Evolutionary conservation across 352 stramenopile genomes (phyloP).

Genomic region (Globisporangium nodosum): DNA sequence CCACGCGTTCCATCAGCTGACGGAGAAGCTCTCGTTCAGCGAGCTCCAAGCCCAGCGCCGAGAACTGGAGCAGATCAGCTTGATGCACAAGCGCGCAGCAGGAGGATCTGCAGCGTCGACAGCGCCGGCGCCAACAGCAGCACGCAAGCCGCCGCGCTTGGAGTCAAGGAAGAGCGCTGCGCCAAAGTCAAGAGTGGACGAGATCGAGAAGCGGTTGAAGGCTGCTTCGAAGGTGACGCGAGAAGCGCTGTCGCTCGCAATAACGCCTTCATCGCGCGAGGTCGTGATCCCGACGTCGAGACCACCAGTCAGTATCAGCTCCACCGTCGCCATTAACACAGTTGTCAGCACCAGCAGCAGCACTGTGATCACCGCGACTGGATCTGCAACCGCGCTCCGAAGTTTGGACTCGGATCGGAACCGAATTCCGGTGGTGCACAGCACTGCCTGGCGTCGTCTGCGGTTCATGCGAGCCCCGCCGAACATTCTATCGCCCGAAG

Average conservation of each 20-base stretch:
- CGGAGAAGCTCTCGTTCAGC: conserved; percentile 15
- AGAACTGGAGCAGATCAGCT: conserved; percentile 10
- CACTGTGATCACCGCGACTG: background rate
- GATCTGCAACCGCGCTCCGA: background rate
- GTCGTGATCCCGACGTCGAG: conserved; percentile 3
- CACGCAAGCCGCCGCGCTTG: conserved; percentile 1
- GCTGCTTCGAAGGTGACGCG: background rate
- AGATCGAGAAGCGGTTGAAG: conserved; percentile 11
- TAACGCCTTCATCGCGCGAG: conserved; percentile 5
- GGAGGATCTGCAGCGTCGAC: conserved; percentile 1
- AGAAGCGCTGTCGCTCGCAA: background rate
- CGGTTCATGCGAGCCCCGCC: conserved; percentile 14
- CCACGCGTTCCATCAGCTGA: conserved; percentile 2
- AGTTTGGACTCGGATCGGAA: conserved; percentile 2
- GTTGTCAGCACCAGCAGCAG: background rate
- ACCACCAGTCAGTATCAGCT: conserved; percentile 6
- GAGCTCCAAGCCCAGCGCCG: conserved; percentile 18
- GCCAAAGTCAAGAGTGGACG: conserved; percentile 9
- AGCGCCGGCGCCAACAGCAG: background rate
- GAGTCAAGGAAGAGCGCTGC: conserved; percentile 11
- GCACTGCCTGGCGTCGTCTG: conserved; percentile 20
- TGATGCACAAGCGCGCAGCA: conserved; percentile 24
- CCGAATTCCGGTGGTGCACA: conserved; percentile 16
- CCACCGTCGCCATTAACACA: conserved; percentile 1
- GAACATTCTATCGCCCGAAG: conserved; percentile 18